Evolutionary conservation across 306 rosid genomes (phyloP), one percentile per base, ranked within the genome.

Genomic region (Malus asiatica): DNA sequence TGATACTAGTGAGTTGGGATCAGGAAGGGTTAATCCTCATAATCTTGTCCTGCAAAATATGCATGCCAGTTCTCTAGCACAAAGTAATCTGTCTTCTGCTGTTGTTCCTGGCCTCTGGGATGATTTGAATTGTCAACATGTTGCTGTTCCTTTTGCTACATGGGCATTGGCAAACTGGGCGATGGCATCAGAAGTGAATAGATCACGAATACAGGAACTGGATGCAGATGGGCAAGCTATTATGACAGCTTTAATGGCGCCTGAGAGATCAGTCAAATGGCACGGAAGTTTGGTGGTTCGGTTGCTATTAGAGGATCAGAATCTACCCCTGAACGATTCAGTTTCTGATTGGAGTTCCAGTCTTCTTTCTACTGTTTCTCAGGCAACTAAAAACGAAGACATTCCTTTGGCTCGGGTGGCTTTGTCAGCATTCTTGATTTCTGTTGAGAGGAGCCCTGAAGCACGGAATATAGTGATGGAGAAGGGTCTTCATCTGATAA

Each of bases 81-180:
- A 76, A 66, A 74, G 73, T 16, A 75, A 82, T 72, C 71, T 78
- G 81, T 71, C 84, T 59, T 86, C 96, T 81, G 84, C 91, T 81
- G 93, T 92, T 64, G 90, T 88, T 82, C 97, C 98, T 83, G 98
- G 97, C 78, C 92, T 95, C 76, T 95, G 98, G 98, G 97, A 95
- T 87, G 98, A 95, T 90, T 89, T 95, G 86, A 94, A 84, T 75
- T 85, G 87, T 78, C 97, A 92, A 64, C 98, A 95, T 69, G 98
- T 95, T 76, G 97, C 97, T 58, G 98, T 95, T 76, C 98, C 98
- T 81, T 95, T 92, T 84, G 97, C 98, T 61, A 82, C 98, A 13
- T 95, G 98, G 97, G 98, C 98, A 70, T 83, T 95, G 83, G 98
- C 97, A 77, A 95, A 89, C 82, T 95, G 98, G 97, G 95, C 97